Evolutionary conservation across 208 protist genomes (phyloP).

Genomic region (Leishmania mexicana): DNA sequence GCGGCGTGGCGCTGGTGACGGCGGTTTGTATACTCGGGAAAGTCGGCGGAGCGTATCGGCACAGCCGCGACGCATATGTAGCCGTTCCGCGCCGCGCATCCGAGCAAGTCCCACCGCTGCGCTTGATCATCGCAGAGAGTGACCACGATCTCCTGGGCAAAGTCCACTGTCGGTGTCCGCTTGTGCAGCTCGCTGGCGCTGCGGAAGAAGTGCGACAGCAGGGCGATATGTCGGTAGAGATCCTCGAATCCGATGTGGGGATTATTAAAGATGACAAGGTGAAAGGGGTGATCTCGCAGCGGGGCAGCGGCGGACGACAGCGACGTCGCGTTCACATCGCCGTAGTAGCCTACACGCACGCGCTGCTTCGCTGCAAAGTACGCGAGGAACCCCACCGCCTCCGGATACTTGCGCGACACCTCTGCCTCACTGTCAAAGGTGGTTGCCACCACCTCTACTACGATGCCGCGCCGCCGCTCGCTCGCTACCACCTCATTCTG

Average conservation of each 20-base stretch:
- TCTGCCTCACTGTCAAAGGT: constrained; percentile 42
- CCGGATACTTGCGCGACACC: constrained; percentile 53
- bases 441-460: constrained; percentile 32
- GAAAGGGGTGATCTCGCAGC: constrained; percentile 1
- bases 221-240: constrained; percentile 42
- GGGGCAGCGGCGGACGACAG: constrained; percentile 14
- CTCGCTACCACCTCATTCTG: neutral
- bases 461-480: neutral
- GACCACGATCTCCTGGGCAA: constrained; percentile 37
- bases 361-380: constrained; percentile 58
- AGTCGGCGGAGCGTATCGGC: constrained; percentile 40
- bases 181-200: constrained; percentile 20
- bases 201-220: constrained; percentile 49
- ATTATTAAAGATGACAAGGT: constrained; percentile 62
- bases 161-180: neutral
- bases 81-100: constrained; percentile 36
- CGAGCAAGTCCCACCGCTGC: constrained; percentile 48
- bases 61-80: constrained; percentile 55
- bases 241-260: constrained; percentile 62
- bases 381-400: constrained; percentile 36
- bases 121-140: constrained; percentile 66
- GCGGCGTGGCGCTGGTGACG: constrained; percentile 59
- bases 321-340: constrained; percentile 49
- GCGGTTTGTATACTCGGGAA: constrained; percentile 47
- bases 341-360: constrained; percentile 33